A percentile compares a stretch with the other conserved stretches of the same genome.
Conservation (phyloP, 208 protist genomes). For the Acanthamoeba quina region DNA sequence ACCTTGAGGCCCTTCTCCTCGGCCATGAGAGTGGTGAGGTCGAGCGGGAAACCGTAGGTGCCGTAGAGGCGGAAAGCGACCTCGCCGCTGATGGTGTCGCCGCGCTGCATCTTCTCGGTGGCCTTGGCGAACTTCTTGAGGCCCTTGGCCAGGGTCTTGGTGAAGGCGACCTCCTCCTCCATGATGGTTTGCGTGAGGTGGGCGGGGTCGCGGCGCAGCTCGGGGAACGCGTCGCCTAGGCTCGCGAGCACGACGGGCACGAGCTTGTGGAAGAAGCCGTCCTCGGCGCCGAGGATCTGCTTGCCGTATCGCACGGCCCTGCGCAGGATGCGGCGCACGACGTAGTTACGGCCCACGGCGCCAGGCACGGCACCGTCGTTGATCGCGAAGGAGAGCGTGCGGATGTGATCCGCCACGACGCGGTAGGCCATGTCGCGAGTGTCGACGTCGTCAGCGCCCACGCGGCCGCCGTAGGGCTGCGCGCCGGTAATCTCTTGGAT, state of each 20-base stretch:
- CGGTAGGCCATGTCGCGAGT: conserved; percentile 96
- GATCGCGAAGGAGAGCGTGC: conserved; percentile 97
- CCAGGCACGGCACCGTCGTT: conserved; percentile 85
- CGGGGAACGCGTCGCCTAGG: conserved; percentile 54
- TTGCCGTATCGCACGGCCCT: conserved; percentile 76
- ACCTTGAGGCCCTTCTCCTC: conserved; percentile 94
- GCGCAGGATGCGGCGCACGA: conserved; percentile 87
- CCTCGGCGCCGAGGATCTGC: conserved; percentile 92
- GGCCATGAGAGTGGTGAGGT: conserved; percentile 98
- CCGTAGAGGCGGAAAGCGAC: conserved; percentile 96
- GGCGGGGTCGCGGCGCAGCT: conserved; percentile 58
- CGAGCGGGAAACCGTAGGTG: conserved; percentile 98
- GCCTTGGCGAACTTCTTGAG: conserved; percentile 83
- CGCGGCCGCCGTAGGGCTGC: conserved; percentile 91
- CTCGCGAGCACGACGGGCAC: conserved; percentile 41
- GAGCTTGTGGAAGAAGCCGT: conserved; percentile 57
- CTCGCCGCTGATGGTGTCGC: conserved; percentile 90
- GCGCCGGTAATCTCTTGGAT: conserved; percentile 96
- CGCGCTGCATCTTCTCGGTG: conserved; percentile 70
- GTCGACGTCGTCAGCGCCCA: conserved; percentile 92
- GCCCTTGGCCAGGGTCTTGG: conserved; percentile 96
- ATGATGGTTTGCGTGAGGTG: conserved; percentile 89
- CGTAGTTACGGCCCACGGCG: conserved; percentile 86
- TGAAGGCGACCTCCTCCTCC: conserved; percentile 97
- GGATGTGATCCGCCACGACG: conserved; percentile 99